Evolutionary conservation across 805 yeast species (phyloP), one percentile per base, ranked within the genome.

Genomic region (Barnettozyma populi): DNA sequence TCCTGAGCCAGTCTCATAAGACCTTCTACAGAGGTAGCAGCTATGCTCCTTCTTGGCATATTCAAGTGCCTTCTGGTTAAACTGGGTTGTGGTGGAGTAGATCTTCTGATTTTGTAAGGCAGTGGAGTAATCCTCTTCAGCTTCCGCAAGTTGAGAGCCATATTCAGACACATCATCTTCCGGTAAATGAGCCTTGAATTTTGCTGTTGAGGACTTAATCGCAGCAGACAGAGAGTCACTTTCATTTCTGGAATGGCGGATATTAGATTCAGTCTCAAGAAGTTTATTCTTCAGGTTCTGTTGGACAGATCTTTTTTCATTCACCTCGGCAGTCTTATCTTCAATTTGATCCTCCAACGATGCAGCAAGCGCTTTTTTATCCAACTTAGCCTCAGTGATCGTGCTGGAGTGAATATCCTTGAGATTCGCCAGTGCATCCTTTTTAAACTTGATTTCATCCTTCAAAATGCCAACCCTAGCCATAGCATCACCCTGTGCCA

Each of bases 1-100:
- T 4, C n/a, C 20, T 2, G 59, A 64, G 1, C 59, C 57, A 9
- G 68, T 69, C 14, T 75, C 76, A 64, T 90, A 86, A 11, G 74
- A 70, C 44, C 95, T 72, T 18, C 78, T 76, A 63, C 98, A 92
- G 39, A 90, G 67, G 38, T 82, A 67, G 64, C 97, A 92, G 42
- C 77, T 71, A 10, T 80, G 73, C 8, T 75, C 72, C 4, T 61
- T 57, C 24, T 78, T 66, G 0, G 95, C 94, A 36, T 76, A 63
- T 27, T 78, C 75, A 10, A 86, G 65, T 0, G 97, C 97, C 39
- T 78, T 78, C 20, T 72, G 65, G 57, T 86, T 89, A 65, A 84
- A 90, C 37, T 78, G 78, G 23, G 79, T 69, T 0, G 90, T 82
- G 2, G 89, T 86, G 39, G 79, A 80, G 27, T 76, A 76, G 53